Conservation (phyloP, 306 rosid species). For the Morella rubra region DNA sequence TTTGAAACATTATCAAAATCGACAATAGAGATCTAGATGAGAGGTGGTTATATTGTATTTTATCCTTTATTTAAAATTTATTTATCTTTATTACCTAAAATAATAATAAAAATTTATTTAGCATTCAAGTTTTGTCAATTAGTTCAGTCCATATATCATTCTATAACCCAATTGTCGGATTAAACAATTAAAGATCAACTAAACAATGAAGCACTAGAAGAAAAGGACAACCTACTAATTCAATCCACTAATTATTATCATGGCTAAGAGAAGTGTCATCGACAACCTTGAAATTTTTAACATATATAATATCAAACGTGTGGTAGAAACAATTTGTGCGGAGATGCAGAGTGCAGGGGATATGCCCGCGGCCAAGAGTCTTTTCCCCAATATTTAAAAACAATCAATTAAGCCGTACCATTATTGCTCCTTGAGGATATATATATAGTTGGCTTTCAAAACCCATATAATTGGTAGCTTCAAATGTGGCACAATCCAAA, state of each 20-base stretch:
- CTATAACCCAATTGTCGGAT: no score
- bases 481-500: not conserved
- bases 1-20: no score
- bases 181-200: not conserved
- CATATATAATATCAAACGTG: not conserved
- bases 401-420: not conserved
- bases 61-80: no score
- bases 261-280: constrained; percentile 8
- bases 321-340: no score
- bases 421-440: not conserved
- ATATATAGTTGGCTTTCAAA: no score
- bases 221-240: not conserved
- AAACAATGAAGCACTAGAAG: not conserved
- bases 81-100: no score
- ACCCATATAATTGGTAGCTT: no score
- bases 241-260: not conserved
- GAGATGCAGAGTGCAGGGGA: no score
- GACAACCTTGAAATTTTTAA: constrained; percentile 4
- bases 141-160: not conserved
- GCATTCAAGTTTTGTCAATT: not conserved
- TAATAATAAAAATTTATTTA: not conserved
- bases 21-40: no score
- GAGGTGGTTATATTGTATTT: no score
- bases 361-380: no score
- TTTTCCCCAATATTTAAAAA: no score